Percentiles rank a stretch among this genome's conserved stretches.
These are phyloP conservation scores for Trapa incisa DNA, from an alignment of 345 rosid species.

Conservation along the genomic window DNA sequence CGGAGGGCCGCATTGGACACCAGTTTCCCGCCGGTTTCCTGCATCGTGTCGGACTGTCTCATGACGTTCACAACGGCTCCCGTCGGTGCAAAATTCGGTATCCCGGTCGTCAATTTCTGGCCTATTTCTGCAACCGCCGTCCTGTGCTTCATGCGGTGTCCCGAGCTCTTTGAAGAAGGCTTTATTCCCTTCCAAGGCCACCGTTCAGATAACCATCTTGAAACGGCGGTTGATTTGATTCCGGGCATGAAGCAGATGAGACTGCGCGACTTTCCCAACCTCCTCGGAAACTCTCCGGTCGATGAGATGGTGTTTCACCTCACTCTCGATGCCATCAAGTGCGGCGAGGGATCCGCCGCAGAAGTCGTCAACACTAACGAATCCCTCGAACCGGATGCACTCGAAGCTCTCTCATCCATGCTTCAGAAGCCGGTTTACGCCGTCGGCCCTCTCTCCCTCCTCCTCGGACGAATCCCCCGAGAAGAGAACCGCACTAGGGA, in stretches of 20 bases:
- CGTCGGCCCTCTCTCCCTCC: constrained; percentile 11
- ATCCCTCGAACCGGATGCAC: constrained; percentile 17
- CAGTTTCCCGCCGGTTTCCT: background rate
- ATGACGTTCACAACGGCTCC: constrained; percentile 7
- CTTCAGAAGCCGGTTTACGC: constrained; percentile 10
- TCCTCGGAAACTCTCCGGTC: constrained; percentile 9
- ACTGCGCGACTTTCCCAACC: background rate
- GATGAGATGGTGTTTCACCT: constrained; percentile 22
- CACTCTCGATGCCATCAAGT: background rate
- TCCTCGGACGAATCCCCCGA: constrained; percentile 5
- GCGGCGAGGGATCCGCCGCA: constrained; percentile 17
- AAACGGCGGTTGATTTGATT: background rate
- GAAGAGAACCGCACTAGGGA: background rate
- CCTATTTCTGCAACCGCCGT: background rate
- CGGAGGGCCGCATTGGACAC: background rate
- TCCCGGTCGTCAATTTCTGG: constrained; percentile 2
- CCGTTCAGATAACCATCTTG: background rate
- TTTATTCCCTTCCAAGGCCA: background rate
- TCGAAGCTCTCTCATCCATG: constrained; percentile 9
- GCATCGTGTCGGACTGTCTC: background rate
- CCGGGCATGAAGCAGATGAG: background rate
- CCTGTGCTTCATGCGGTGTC: background rate
- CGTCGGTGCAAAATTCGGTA: background rate
- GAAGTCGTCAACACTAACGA: constrained; percentile 26
- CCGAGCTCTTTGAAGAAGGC: constrained; percentile 4